Evolutionary conservation across 1,139 yeast genomes (phyloP).

Genomic region (Yamadazyma pseudoaaseri): DNA sequence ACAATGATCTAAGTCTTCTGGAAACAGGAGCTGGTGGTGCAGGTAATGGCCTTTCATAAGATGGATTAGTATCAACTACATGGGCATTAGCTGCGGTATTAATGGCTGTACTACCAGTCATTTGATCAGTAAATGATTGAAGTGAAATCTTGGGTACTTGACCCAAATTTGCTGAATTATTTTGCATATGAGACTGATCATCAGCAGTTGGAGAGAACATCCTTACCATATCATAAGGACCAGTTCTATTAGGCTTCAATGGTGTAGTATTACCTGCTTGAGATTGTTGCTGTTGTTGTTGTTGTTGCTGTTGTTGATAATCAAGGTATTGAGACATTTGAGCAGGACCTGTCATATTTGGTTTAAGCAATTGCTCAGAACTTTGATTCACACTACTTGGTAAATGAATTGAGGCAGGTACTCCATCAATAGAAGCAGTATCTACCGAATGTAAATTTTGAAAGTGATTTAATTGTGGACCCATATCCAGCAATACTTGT

Average conservation of each 20-base stretch:
- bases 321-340: slow-evolving; percentile 31
- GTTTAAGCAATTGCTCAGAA: slow-evolving; percentile 44
- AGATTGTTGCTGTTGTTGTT: neutral
- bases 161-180: neutral
- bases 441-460: slow-evolving; percentile 62
- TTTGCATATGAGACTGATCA: slow-evolving; percentile 4
- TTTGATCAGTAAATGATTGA: slow-evolving; percentile 44
- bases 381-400: slow-evolving; percentile 43
- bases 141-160: slow-evolving; percentile 32
- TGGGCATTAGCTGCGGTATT: slow-evolving; percentile 37
- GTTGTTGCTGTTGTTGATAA: slow-evolving; percentile 8
- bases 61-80: slow-evolving; percentile 18
- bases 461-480: slow-evolving; percentile 64
- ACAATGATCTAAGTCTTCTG: slow-evolving; percentile 38
- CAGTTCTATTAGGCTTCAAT: slow-evolving; percentile 35
- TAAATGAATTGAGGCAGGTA: slow-evolving; percentile 49
- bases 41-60: slow-evolving; percentile 27
- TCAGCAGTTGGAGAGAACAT: slow-evolving; percentile 14
- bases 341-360: slow-evolving; percentile 61
- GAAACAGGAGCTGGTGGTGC: slow-evolving; percentile 41
- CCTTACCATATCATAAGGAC: slow-evolving; percentile 18
- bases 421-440: slow-evolving; percentile 60
- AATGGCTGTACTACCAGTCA: slow-evolving; percentile 43
- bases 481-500: slow-evolving; percentile 66
- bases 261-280: slow-evolving; percentile 11